phyloP scores from a whole-genome alignment of 345 rosid species.

The Psidium friedrichsthalianum region DNA sequence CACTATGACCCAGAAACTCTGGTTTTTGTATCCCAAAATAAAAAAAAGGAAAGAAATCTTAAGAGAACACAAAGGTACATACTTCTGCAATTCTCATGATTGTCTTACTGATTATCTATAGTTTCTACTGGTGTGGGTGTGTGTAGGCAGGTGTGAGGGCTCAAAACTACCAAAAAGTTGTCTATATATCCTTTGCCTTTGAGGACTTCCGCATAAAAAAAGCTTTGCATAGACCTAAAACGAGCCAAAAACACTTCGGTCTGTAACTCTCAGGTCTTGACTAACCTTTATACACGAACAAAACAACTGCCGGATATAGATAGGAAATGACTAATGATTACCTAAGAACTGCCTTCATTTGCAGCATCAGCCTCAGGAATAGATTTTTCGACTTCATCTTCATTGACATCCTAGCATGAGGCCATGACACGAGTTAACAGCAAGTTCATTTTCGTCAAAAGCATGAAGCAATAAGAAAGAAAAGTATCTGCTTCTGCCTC shows the following conservation, averaged over 20 bases:
- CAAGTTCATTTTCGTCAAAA: no score
- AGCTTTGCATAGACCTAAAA: neutral
- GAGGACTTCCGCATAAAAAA: neutral
- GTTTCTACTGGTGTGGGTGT: no score
- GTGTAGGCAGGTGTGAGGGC: no score
- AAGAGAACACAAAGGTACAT: no score
- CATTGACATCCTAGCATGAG: neutral
- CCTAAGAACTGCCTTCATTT: constrained; percentile 26
- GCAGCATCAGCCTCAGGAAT: constrained; percentile 13
- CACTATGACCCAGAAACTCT: neutral
- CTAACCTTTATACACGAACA: no score
- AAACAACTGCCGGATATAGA: no score
- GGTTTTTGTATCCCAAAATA: no score
- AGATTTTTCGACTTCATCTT: constrained; percentile 1
- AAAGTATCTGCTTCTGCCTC: no score
- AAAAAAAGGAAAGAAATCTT: no score
- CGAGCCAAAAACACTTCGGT: neutral
- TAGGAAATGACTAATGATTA: constrained; percentile 24
- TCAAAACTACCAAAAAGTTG: neutral
- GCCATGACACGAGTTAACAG: neutral
- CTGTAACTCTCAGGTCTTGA: neutral
- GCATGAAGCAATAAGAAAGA: no score
- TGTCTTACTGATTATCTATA: no score
- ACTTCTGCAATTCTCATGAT: neutral
- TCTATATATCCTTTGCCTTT: neutral